Base-by-base conservation (phyloP, 208 protist species). In the Lotmaria passim region DNA sequence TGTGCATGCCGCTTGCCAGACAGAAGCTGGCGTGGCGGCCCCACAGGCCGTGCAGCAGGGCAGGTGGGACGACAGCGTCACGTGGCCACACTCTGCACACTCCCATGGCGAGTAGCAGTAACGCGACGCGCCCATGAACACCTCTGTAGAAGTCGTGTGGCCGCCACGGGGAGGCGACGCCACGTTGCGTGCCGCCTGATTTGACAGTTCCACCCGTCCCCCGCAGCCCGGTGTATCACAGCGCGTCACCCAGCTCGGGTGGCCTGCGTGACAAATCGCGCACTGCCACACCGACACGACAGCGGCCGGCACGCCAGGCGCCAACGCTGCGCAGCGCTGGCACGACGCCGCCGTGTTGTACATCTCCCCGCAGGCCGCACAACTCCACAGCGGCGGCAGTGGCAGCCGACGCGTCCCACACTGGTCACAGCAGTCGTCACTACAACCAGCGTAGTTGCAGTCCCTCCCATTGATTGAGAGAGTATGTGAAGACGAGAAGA, bases 221-320 rank as follows among this genome's bases (percentile, higher is more conserved):
- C 79, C 78, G 36, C 87, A 93, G 44, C 81, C 87, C 7, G 47
- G 39, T 7, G 60, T 78, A 19, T 33, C 43, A 64, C 87, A 93
- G 21, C 6, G 2, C 23, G 7, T 24, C 44, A 67, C 26, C 83
- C 87, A 93, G 55, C 81, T 76, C 12, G 51, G 69, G 55, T 85
- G 82, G 23, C 68, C 30, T 1, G 4, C 28, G 1, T 47, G 15
- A 44, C 87, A 92, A 0, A 28, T 41, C n/a, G 47, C 64, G 50
- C 87, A 92, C 21, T 58, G 53, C 87, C 87, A 92, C n/a, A 79
- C 77, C n/a, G 44, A 50, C 0, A 86, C 75, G 38, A 75, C 71
- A 28, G 34, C 30, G 11, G 36, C 39, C 0, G 81, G 69, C 17
- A 89, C 47, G 15, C 77, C 74, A 17, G 81, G 83, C n/a, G 80